phyloP scores from a whole-genome alignment of 148 eudicot genomes.

The Amaranthus cruentus region DNA sequence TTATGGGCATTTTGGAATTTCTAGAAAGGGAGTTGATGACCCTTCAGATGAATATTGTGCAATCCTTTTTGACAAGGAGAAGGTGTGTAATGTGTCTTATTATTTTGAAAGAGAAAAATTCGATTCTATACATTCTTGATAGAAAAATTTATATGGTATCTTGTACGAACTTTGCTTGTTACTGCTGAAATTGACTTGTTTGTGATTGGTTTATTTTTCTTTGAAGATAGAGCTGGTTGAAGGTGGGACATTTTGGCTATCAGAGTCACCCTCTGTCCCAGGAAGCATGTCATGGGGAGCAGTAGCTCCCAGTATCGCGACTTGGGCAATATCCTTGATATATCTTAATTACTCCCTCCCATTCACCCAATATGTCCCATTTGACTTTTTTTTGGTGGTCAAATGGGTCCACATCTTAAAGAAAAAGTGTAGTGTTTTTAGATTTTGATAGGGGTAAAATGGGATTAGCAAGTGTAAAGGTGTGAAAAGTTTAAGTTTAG shows the following conservation, averaged over 20 bases:
- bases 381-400: too few relatives aligned
- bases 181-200: too few relatives aligned
- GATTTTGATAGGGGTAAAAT: too few relatives aligned
- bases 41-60: slow-evolving; percentile 80
- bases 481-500: too few relatives aligned
- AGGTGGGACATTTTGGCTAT: slow-evolving; percentile 99
- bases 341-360: neutral
- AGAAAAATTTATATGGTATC: too few relatives aligned
- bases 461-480: too few relatives aligned
- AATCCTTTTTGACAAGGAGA: slow-evolving; percentile 87
- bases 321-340: slow-evolving; percentile 96
- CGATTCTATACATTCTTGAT: too few relatives aligned
- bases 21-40: slow-evolving; percentile 88
- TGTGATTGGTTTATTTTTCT: neutral
- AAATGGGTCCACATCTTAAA: too few relatives aligned
- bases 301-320: slow-evolving; percentile 75
- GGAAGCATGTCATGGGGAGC: slow-evolving; percentile 97
- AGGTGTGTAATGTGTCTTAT: slow-evolving; percentile 38
- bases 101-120: neutral
- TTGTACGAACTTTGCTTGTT: too few relatives aligned
- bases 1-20: slow-evolving; percentile 85
- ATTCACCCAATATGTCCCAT: too few relatives aligned
- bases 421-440: too few relatives aligned
- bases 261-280: slow-evolving; percentile 95
- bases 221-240: slow-evolving; percentile 85